Evolutionary conservation across 2,329 filamentous ascomycete species (phyloP), one percentile per base, ranked within the genome.

Genomic region (Aspergillus pseudoviridinutans): DNA sequence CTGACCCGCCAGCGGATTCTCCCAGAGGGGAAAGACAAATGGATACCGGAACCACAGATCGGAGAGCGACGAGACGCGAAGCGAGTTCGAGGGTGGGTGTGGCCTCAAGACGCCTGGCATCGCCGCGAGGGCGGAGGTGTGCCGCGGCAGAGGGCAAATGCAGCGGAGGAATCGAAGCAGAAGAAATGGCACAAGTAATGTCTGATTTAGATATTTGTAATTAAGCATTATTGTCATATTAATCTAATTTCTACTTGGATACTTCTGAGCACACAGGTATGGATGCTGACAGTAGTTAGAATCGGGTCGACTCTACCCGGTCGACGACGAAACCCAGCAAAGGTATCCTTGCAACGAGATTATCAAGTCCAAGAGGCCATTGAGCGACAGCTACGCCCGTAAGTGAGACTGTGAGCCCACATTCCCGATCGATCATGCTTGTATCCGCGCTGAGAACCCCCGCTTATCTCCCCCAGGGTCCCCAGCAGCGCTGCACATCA

Each of bases 51-150:
- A 68, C 80, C 78, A 22, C 79, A 84, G 49, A 80, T 82, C 60
- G 78, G 79, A n/a, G 85, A 87, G 76, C 82, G 81, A 68, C 71
- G 85, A 25, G 82, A 83, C 68, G 83, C 84, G 25, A 87, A 85
- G 74, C 73, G 82, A 24, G 75, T 82, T 2, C 71, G 85, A 47
- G 85, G 85, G 0, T 87, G 85, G 85, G 82, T 86, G 0, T 83
- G 80, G 73, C 85, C 85, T 3, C 79, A 83, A 52, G 85, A 87
- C 74, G 78, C 82, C 29, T 78, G 85, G 71, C 82, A 82, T 68
- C 80, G 83, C 64, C 73, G 81, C 50, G 84, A 87, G 70, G 78
- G 78, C 3, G 76, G 75, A 28, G 71, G 74, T 25, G 63, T 53
- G 9, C 56, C 66, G 35, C 64, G 70, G 29, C 61, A 65, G 12